Evolutionary conservation across 805 yeast genomes (phyloP).

Genomic region (Candida berthetii): DNA sequence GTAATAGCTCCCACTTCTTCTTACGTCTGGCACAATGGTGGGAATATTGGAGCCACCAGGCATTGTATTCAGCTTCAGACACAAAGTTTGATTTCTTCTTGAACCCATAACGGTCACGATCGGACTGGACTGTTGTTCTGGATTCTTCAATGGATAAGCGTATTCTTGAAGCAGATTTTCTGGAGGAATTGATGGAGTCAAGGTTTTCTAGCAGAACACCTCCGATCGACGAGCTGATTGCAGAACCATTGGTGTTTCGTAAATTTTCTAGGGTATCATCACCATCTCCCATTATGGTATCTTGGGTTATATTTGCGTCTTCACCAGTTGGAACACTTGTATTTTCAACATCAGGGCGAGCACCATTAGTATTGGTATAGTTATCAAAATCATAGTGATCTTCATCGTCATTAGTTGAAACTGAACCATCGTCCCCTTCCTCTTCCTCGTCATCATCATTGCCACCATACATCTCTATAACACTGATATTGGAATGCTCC

Average conservation of each 20-base stretch:
- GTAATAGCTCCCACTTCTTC: slow-evolving; percentile 66
- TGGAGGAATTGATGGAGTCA: slow-evolving; percentile 5
- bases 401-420: background rate
- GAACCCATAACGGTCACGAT: slow-evolving; percentile 83
- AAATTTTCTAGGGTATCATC: too few species aligned
- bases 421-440: background rate
- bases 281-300: too few species aligned
- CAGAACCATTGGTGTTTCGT: too few species aligned
- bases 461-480: slow-evolving; percentile 29
- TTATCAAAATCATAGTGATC: too few species aligned
- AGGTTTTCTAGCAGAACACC: background rate
- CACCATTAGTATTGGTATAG: too few species aligned
- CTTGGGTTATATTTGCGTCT: too few species aligned
- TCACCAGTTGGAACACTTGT: too few species aligned
- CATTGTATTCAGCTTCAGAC: slow-evolving; percentile 51
- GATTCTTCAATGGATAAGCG: slow-evolving; percentile 10
- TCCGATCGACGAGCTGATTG: background rate
- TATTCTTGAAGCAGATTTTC: slow-evolving; percentile 6
- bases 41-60: slow-evolving; percentile 71
- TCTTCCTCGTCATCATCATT: background rate
- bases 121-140: background rate
- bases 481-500: slow-evolving; percentile 25
- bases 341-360: too few species aligned
- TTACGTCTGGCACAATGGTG: slow-evolving; percentile 58
- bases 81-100: slow-evolving; percentile 55